Conservation (phyloP, 106 monocot genomes). For the Dioscorea alata region DNA sequence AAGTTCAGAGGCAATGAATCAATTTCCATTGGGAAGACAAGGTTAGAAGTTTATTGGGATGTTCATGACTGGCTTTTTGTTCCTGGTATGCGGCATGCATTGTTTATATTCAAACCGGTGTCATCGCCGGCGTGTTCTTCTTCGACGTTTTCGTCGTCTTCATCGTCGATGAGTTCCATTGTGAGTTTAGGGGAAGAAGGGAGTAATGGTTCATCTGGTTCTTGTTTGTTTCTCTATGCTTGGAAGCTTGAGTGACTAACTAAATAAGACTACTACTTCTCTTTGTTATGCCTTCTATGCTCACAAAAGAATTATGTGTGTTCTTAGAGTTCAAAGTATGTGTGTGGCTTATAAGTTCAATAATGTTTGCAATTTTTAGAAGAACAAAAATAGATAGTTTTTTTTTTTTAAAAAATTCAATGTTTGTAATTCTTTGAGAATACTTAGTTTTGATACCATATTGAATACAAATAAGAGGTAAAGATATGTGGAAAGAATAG, state of each 20-base stretch:
- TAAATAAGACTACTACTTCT: too few relatives aligned
- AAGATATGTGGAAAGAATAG: too few relatives aligned
- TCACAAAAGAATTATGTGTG: too few relatives aligned
- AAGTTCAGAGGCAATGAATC: constrained; percentile 74
- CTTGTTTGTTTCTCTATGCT: constrained; percentile 65
- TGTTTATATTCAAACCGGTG: constrained; percentile 66
- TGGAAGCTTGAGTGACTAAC: constrained; percentile 54
- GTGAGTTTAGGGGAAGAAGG: not conserved
- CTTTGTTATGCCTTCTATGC: too few relatives aligned
- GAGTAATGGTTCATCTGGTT: constrained; percentile 20
- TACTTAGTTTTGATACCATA: too few relatives aligned
- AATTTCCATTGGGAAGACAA: constrained; percentile 21
- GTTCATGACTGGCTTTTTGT: constrained; percentile 75
- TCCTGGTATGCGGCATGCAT: constrained; percentile 44
- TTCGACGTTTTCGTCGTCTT: not conserved
- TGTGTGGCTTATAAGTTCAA: too few relatives aligned
- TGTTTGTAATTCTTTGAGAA: too few relatives aligned
- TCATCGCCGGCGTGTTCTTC: not conserved
- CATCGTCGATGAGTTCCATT: not conserved
- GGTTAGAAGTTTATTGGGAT: constrained; percentile 75
- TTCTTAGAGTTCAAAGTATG: too few relatives aligned
- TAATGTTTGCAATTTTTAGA: too few relatives aligned
- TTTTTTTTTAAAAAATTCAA: too few relatives aligned
- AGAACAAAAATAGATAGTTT: too few relatives aligned
- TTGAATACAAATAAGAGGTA: too few relatives aligned